Evolutionary conservation across 2,329 filamentous ascomycete species (phyloP), one percentile per base, ranked within the genome.

Genomic region (Pyrenochaeta sp.): DNA sequence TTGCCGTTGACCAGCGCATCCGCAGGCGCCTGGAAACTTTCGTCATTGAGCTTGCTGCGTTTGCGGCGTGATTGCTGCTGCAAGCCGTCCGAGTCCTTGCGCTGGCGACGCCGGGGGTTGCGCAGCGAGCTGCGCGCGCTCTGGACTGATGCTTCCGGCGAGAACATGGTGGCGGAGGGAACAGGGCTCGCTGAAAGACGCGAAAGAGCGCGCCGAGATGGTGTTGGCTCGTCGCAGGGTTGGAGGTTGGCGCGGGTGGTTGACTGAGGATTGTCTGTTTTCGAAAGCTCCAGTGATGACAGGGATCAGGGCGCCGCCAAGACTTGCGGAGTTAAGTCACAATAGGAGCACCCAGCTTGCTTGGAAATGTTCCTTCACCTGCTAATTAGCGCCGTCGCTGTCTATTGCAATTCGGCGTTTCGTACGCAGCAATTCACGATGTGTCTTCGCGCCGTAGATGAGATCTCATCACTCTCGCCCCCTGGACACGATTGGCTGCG

Each of bases 31-130:
- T 57, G 46, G 38, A 74, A 76, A n/a, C 65, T 72, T 20, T 73
- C 71, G 26, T 73, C 69, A 40, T 67, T 70, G 41, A 79, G 55
- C 51, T 77, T 78, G 65, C 74, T 78, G 38, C 75, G 70, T 63
- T 79, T 78, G 22, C 75, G 65, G 44, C 72, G 68, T 15, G 73
- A 72, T 36, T 74, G 73, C 30, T 71, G 68, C 38, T 69, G 67
- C 11, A 68, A 54, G 34, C 70, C 73, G 35, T 75, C 74, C 35
- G 72, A 73, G 52, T 75, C 73, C 43, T 72, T 70, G 63, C 76
- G 73, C 56, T 72, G 72, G 56, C 76, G 67, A 48, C 76, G 67
- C 47, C 73, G 69, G 26, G 74, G 74, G 51, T 77, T 77, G 48
- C 74, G 71, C 58, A 70, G 63, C 10, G 71, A 68, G 51, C 66